Conservation (phyloP, 208 protist genomes). For the Trypanosoma cruzi region DNA sequence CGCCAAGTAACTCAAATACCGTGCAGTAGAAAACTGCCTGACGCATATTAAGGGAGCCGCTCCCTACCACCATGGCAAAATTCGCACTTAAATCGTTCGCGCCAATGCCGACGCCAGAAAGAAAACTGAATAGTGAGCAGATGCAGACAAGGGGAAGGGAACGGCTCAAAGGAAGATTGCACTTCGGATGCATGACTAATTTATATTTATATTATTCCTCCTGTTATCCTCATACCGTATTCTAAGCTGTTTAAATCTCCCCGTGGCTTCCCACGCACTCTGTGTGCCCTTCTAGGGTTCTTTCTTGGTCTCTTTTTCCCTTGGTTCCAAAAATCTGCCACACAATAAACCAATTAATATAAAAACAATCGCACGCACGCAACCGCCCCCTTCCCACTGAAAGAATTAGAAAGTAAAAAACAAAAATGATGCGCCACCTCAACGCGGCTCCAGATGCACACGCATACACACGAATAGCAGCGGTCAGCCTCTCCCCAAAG, state of each 20-base stretch:
- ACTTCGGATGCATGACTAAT: conserved; percentile 31
- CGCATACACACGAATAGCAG: too few species aligned
- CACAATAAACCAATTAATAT: neutral
- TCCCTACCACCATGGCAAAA: conserved; percentile 89
- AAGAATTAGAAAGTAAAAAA: neutral
- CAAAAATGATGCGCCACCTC: neutral
- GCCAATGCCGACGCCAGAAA: conserved; percentile 85
- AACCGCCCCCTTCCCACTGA: neutral
- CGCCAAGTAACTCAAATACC: conserved; percentile 80
- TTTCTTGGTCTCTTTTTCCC: too few species aligned
- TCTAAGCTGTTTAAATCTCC: too few species aligned
- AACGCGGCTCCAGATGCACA: neutral
- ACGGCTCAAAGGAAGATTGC: conserved; percentile 57
- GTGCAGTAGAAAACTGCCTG: conserved; percentile 83
- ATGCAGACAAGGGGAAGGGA: conserved; percentile 82
- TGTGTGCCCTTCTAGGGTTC: too few species aligned
- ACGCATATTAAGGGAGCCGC: conserved; percentile 79
- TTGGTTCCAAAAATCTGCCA: neutral
- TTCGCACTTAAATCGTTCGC: conserved; percentile 84
- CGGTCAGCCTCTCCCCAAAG: too few species aligned
- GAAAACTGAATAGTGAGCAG: conserved; percentile 71
- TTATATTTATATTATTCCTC: neutral
- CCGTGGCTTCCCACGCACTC: too few species aligned
- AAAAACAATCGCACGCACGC: too few species aligned
- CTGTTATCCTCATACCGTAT: neutral